Percentiles rank a stretch among this genome's conserved stretches.
phyloP scores from a whole-genome alignment of 306 rosid species.

The Trichosanthes cucumerina region DNA sequence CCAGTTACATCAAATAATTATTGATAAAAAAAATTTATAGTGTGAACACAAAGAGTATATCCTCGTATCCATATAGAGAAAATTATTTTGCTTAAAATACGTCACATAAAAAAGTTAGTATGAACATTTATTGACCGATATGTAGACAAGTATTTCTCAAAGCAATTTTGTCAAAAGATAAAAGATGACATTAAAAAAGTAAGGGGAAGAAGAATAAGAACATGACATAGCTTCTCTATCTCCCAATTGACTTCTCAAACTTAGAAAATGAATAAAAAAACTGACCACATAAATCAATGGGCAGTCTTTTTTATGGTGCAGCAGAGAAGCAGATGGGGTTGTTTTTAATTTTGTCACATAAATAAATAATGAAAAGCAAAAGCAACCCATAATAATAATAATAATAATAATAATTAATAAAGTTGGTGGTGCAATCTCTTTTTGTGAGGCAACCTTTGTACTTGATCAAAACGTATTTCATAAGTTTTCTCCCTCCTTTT shows the following conservation, averaged over 20 bases:
- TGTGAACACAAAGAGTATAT: not conserved
- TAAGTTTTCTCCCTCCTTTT: not conserved
- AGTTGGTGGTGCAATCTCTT: not conserved
- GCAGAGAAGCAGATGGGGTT: not conserved
- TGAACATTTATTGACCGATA: too few relatives aligned
- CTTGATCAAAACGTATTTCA: not conserved
- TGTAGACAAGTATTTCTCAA: not conserved
- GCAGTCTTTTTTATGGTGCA: not conserved
- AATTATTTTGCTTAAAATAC: too few relatives aligned
- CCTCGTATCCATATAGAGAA: too few relatives aligned
- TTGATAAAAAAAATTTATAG: too few relatives aligned
- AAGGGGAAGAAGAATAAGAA: not conserved
- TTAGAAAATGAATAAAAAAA: not conserved
- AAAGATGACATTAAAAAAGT: not conserved
- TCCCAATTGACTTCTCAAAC: not conserved
- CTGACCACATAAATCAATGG: not conserved
- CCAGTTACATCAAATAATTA: not conserved
- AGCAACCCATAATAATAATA: not conserved
- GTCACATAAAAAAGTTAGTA: too few relatives aligned
- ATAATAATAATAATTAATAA: too few relatives aligned
- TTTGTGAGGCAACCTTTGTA: slow-evolving; percentile 1
- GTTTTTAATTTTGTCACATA: not conserved
- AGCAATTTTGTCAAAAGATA: not conserved
- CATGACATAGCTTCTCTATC: not conserved
- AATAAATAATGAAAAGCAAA: slow-evolving; percentile 9